These are phyloP conservation scores for Rhazya stricta DNA, from an alignment of 257 asterid species.

Conservation along the genomic window DNA sequence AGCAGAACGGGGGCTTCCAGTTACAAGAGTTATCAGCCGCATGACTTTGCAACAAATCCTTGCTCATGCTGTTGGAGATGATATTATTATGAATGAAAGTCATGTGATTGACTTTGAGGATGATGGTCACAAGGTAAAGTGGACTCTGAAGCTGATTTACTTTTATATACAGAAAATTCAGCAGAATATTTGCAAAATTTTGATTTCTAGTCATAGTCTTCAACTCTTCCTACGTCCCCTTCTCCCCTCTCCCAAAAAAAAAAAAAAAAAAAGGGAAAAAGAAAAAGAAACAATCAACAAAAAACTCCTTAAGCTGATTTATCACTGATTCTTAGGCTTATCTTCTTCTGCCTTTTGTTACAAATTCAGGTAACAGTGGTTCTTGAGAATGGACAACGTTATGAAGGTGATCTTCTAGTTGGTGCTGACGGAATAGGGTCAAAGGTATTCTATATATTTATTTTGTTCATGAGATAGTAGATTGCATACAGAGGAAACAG, in stretches of 20 bases:
- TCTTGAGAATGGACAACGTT: conserved; percentile 65
- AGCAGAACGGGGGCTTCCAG: conserved; percentile 87
- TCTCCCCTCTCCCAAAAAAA: neutral
- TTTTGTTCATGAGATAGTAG: neutral
- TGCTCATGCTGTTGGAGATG: conserved; percentile 83
- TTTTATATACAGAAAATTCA: neutral
- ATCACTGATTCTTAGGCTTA: neutral
- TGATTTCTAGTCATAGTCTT: neutral
- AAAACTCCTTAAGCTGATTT: neutral
- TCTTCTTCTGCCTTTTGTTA: conserved; percentile 1
- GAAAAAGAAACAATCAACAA: neutral
- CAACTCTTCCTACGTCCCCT: neutral
- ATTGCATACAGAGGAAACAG: neutral
- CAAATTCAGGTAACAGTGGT: conserved; percentile 59
- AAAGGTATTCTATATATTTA: conserved; percentile 43
- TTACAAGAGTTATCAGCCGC: conserved; percentile 84
- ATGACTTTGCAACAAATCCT: conserved; percentile 90
- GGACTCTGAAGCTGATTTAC: neutral
- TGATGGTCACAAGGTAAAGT: conserved; percentile 63
- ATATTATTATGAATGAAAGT: conserved; percentile 64
- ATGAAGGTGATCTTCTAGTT: conserved; percentile 83
- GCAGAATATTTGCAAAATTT: neutral
- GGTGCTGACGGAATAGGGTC: conserved; percentile 99
- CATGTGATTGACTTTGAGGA: conserved; percentile 68
- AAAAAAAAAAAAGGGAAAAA: neutral